These are phyloP conservation scores for Musa acuminata DNA, from an alignment of 176 grass and related monocot genomes.

Conservation along the genomic window DNA sequence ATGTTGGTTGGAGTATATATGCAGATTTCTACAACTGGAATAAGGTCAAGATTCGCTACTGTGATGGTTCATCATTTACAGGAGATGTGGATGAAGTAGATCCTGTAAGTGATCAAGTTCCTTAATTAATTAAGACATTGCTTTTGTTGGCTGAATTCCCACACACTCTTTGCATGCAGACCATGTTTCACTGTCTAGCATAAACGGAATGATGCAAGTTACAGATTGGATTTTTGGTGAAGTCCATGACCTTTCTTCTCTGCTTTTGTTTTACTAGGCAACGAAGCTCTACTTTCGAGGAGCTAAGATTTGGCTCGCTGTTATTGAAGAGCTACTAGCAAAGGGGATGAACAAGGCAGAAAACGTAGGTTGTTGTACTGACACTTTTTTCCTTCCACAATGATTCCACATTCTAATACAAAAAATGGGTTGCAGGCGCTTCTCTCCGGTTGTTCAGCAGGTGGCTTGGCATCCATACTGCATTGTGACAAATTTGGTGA, in stretches of 20 bases:
- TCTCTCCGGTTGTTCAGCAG: slow-evolving; percentile 90
- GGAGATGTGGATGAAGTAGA: slow-evolving; percentile 55
- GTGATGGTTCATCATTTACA: slow-evolving; percentile 80
- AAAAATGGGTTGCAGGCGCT: slow-evolving; percentile 39
- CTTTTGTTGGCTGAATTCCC: too few relatives aligned
- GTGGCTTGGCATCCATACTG: slow-evolving; percentile 80
- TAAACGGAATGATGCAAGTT: too few relatives aligned
- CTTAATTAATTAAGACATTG: not conserved
- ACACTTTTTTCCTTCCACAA: too few relatives aligned
- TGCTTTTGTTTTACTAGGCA: slow-evolving; percentile 26
- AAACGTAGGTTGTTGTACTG: slow-evolving; percentile 32
- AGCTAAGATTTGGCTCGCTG: slow-evolving; percentile 53
- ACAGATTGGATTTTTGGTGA: not conserved
- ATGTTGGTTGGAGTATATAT: not conserved
- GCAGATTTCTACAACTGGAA: slow-evolving; percentile 95
- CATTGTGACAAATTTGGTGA: slow-evolving; percentile 81
- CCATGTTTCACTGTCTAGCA: too few relatives aligned
- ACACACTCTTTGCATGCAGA: too few relatives aligned
- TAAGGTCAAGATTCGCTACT: slow-evolving; percentile 76
- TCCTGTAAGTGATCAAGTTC: slow-evolving; percentile 48
- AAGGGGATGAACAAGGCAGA: slow-evolving; percentile 66
- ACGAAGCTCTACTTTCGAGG: slow-evolving; percentile 69
- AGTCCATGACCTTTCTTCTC: slow-evolving; percentile 7
- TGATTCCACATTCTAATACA: not conserved
- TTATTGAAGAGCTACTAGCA: slow-evolving; percentile 67